These are phyloP conservation scores for Teratosphaeria pseudoeucalypti DNA, from an alignment of 2,329 filamentous ascomycete species.

Conservation along the genomic window DNA sequence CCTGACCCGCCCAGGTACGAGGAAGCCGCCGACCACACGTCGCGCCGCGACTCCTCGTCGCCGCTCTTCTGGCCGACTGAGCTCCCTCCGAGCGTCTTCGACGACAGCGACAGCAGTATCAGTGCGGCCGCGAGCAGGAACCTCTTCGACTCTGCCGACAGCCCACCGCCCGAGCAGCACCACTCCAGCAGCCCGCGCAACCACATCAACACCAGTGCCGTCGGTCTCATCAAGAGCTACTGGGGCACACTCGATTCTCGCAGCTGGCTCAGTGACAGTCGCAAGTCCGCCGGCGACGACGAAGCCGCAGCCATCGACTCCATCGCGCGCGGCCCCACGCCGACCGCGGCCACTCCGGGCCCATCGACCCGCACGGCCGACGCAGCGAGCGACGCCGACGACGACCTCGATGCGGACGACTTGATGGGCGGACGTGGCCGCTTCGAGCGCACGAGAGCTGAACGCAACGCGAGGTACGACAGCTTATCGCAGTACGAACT, in stretches of 20 bases:
- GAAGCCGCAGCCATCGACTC: neutral
- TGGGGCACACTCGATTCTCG: neutral
- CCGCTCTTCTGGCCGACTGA: neutral
- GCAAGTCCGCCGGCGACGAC: neutral
- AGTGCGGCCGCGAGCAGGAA: neutral
- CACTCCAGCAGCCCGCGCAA: neutral
- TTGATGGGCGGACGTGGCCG: constrained; percentile 15
- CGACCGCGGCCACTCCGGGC: neutral
- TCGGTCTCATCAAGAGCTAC: neutral
- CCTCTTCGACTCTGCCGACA: neutral
- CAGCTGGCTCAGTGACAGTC: neutral
- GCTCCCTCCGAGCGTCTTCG: neutral
- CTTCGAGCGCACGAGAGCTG: constrained; percentile 17
- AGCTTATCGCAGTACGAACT: constrained; percentile 6
- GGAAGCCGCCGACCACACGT: neutral
- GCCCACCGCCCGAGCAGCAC: neutral
- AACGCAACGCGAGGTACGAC: constrained; percentile 20
- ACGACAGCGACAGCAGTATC: neutral
- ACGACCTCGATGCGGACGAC: neutral
- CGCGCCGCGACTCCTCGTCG: neutral
- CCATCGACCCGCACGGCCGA: no score
- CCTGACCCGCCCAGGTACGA: constrained; percentile 2
- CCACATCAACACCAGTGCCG: neutral
- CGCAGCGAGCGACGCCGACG: neutral
- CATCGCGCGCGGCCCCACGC: neutral